A percentile compares a stretch with the other conserved stretches of the same genome.
These are phyloP conservation scores for Beauveria brongniartii DNA, from an alignment of 2,329 filamentous ascomycete genomes.

Conservation along the genomic window DNA sequence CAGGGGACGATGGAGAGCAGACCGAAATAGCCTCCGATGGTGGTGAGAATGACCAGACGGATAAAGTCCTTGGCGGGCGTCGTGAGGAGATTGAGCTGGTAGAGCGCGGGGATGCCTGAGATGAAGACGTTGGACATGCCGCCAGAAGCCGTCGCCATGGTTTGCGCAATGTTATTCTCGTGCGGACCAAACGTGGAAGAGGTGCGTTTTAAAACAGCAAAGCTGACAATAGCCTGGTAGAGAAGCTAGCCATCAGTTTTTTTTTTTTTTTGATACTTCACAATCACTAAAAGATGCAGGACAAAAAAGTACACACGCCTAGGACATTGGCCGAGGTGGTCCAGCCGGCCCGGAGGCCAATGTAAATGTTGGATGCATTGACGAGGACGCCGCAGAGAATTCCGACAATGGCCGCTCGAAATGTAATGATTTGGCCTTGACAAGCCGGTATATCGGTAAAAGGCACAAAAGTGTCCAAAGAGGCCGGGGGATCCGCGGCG, in stretches of 20 bases:
- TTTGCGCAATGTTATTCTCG: constrained; percentile 13
- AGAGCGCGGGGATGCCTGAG: constrained; percentile 13
- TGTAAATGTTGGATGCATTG: constrained; percentile 9
- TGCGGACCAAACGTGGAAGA: constrained; percentile 8
- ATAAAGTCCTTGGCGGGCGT: constrained; percentile 6
- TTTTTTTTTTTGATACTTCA: too few relatives aligned
- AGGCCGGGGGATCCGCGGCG: not conserved
- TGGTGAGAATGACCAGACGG: constrained; percentile 1
- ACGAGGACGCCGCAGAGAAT: constrained; percentile 4
- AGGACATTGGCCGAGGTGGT: constrained; percentile 6
- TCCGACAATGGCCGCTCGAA: not conserved
- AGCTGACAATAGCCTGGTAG: constrained; percentile 1
- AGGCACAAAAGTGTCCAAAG: not conserved
- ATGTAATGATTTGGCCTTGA: not conserved
- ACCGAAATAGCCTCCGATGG: constrained; percentile 9
- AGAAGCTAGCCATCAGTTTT: not conserved
- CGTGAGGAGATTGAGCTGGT: constrained; percentile 10
- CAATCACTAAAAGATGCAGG: not conserved
- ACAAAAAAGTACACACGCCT: not conserved
- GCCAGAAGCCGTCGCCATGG: constrained; percentile 9
- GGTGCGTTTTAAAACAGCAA: not conserved
- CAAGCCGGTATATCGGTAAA: not conserved
- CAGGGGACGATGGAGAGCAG: constrained; percentile 5
- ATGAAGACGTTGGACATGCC: constrained; percentile 12
- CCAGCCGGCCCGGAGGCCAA: constrained; percentile 6